Base-by-base conservation (phyloP, 1,284 basidiomycete genomes). In the Heterobasidion irregulare region DNA sequence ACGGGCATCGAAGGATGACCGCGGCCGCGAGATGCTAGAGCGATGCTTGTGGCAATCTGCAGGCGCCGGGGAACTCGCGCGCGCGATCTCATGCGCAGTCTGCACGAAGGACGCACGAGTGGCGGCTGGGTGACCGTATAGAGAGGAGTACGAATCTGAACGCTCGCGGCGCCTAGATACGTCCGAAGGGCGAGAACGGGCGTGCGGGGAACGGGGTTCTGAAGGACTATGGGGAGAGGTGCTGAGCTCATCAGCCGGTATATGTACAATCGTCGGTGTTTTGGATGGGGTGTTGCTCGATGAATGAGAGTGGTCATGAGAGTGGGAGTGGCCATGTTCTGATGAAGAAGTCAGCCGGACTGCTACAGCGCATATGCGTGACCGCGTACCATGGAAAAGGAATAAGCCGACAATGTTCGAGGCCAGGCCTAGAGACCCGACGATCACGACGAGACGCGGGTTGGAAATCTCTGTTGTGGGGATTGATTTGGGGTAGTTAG, bases 381-480 rank as follows among this genome's bases (percentile, higher is more conserved):
- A 26, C 19, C 57, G 49, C 38, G 60, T 63, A 92, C 93, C 96
- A 67, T 97, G 94, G 80, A 99, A 99, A 56, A 99, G 76, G 74
- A 96, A 89, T 32, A 99, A 73, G 15, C 97, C 96, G 51, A 98
- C 79, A 41, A 99, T 80, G 66, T 99, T 99, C 43, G 93, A 96
- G 0, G 87, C 80, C 7, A 99, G 75, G 41, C 97, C 97, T 6
- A 95, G 74, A 15, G 82, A 86, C 15, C 97, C 97, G 33, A 99
- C 96, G 32, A 96, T 72, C 4, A 98, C 90, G 36, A 99, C 83
- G 6, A 99, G 75, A 62, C 82, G 83, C 1, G 97, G 92, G 66
- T 87, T 94, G 6, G 84, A 84, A 41, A 99, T 91, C 68, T 98
- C 95, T 93, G 68, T n/a, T 18, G 51, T 8, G n/a, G 44, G 47